Conservation (phyloP, 345 rosid species). For the Aethionema arabicum region DNA sequence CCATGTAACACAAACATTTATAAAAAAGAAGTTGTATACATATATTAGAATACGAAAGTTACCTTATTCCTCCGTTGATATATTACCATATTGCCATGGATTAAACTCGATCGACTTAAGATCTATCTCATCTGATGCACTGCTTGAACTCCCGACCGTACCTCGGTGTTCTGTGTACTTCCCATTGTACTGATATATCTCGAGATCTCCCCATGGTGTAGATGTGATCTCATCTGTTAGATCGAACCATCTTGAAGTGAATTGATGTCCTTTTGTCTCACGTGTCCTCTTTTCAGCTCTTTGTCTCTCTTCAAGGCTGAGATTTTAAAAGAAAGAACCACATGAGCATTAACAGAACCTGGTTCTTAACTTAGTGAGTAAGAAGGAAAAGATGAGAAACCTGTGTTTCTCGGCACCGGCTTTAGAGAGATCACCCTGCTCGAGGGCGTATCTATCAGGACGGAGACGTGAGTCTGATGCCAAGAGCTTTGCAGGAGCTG, state of each 20-base stretch:
- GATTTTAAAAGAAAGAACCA: constrained; percentile 19
- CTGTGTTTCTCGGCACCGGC: constrained; percentile 75
- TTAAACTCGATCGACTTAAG: constrained; percentile 53
- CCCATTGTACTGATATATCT: constrained; percentile 63
- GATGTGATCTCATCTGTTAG: constrained; percentile 54
- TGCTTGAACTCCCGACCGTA: constrained; percentile 44
- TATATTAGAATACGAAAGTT: constrained; percentile 3
- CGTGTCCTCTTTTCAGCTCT: constrained; percentile 68
- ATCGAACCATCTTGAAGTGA: constrained; percentile 72
- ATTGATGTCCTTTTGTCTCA: constrained; percentile 57
- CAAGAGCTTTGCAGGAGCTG: constrained; percentile 74
- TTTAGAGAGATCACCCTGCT: constrained; percentile 66
- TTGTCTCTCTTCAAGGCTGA: constrained; percentile 78
- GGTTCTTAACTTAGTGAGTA: neutral
- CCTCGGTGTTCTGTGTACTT: constrained; percentile 57
- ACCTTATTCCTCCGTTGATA: constrained; percentile 61
- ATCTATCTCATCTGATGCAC: constrained; percentile 38
- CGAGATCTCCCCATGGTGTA: constrained; percentile 77
- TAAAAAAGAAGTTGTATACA: neutral
- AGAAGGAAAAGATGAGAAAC: constrained; percentile 36
- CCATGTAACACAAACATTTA: constrained; percentile 17
- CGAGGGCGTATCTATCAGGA: constrained; percentile 79
- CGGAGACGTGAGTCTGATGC: constrained; percentile 81
- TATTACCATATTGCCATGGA: constrained; percentile 71
- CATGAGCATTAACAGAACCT: constrained; percentile 13